Evolutionary conservation across 2,329 filamentous ascomycete genomes (phyloP), one percentile per base, ranked within the genome.

Genomic region (Pseudocercospora pini-densiflorae): DNA sequence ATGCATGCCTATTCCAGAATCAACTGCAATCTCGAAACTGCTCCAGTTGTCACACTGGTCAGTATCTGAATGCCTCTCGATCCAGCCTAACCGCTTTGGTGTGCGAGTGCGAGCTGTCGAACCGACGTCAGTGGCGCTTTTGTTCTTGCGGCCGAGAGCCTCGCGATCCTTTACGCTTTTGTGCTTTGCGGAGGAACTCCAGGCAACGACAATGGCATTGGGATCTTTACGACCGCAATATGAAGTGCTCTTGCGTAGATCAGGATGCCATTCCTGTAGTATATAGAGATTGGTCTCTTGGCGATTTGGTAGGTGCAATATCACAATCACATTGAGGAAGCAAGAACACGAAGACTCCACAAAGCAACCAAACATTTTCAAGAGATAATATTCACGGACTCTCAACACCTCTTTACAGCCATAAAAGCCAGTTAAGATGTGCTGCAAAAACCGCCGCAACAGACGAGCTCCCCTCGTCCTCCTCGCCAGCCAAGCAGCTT

Each of bases 401-500:
- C 8, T 5, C 5, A 31, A 31, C 29, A 31, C 21, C 47, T 21
- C 47, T 23, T 10, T 51, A 63, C 23, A 29, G 14, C 4, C 47
- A 68, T 23, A 5, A 27, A 27, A 27, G 24, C 24, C 23, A 29
- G 21, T 9, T 33, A 68, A 21, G 1, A 68, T 63, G 63, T 66
- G 59, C 33, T 61, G 63, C 57, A n/a, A 23, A n/a, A 19, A 23
- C n/a, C 54, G 54, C 54, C 31, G 54, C 31, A 33, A 40, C 33
- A 43, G 54, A 29, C 64, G 63, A 14, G 36, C 24, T 47, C 60
- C 66, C 16, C 12, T 58, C 9, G 33, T 62, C 23, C 14, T 62
- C 36, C 49, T 64, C 51, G 49, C 51, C 31, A 57, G 58, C 62
- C 63, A 65, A 59, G 58, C 54, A 27, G 65, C 55, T 51, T 64